Evolutionary conservation across 176 grass and related monocot genomes (phyloP), one percentile per base, ranked within the genome.

Genomic region (Eragrostis curvula): DNA sequence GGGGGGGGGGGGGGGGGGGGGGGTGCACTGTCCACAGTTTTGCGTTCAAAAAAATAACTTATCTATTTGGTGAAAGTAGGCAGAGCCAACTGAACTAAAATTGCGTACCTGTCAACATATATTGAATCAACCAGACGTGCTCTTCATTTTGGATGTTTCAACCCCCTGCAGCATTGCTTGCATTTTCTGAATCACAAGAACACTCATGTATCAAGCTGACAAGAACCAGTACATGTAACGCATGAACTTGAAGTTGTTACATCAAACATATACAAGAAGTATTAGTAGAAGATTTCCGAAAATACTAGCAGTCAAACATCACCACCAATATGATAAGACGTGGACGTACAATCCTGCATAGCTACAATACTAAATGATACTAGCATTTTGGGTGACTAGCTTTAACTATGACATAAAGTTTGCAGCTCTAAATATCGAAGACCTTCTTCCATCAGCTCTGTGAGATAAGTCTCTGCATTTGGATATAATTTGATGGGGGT

Each of bases 131-230:
- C 63, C 42, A 10, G 59, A 73, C 15, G 29, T 55, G 23, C 12
- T 68, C 42, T 88, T 68, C 51, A 61, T 32, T 68, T 59, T 44
- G n/a, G 29, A 51, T 56, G 50, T 68, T 50, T 68, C 68, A 78
- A 18, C 9, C 11, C 50, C 52, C 8, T 79, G 20, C 62, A 79
- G 14, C 66, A 62, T 11, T 52, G 29, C n/a, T 60, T 79, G 58
- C 42, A 88, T 74, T 79, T 68, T 68, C 68, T 84, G 67, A 17
- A 36, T 73, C n/a, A 73, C 9, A 11, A 28, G 21, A 79, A 56
- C 2, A 66, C 59, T 73, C 45, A 58, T 70, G 12, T 73, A 66
- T 68, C 68, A 73, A 45, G 16, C 8, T 65, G 29, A 71, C 59
- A n/a, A 46, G 27, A 41, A 78, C 43, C 48, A 67, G 66, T 20